Conservation (phyloP, 495 filamentous ascomycete species). For the Poronia punctata region DNA sequence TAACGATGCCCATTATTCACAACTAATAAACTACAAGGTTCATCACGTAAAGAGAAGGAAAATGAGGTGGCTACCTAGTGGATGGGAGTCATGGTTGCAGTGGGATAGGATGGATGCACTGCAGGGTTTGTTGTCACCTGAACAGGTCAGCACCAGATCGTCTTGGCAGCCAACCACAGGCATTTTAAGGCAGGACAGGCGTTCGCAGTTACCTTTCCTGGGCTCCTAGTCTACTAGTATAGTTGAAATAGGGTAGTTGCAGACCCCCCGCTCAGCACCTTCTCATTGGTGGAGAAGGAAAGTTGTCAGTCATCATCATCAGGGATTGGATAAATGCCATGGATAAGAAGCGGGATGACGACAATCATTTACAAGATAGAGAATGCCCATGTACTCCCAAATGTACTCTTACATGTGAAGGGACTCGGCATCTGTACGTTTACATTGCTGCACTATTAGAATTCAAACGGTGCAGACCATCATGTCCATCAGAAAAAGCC, state of each 20-base stretch:
- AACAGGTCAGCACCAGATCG: slow-evolving; percentile 1
- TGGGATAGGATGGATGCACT: slow-evolving; percentile 1
- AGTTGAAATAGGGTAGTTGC: background rate
- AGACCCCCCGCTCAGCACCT: background rate
- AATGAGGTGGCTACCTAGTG: slow-evolving; percentile 1
- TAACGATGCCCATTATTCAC: too few species aligned
- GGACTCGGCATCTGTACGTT: too few species aligned
- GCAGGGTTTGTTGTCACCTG: slow-evolving; percentile 8
- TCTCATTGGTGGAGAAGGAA: slow-evolving; percentile 1
- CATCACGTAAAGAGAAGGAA: too few species aligned
- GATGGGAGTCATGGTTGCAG: background rate
- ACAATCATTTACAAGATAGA: too few species aligned
- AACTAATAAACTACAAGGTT: too few species aligned
- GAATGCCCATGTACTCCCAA: too few species aligned
- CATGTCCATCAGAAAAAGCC: too few species aligned
- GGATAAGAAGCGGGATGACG: slow-evolving; percentile 5
- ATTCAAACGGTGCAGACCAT: too few species aligned
- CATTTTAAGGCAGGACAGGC: too few species aligned
- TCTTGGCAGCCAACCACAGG: slow-evolving; percentile 2
- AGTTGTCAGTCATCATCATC: background rate
- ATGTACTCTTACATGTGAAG: too few species aligned
- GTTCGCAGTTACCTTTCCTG: slow-evolving; percentile 1
- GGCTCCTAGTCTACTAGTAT: too few species aligned
- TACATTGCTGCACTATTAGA: too few species aligned
- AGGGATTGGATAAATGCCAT: slow-evolving; percentile 2